Evolutionary conservation across 176 grass and related monocot species (phyloP).

Genomic region (Elaeis guineensis): DNA sequence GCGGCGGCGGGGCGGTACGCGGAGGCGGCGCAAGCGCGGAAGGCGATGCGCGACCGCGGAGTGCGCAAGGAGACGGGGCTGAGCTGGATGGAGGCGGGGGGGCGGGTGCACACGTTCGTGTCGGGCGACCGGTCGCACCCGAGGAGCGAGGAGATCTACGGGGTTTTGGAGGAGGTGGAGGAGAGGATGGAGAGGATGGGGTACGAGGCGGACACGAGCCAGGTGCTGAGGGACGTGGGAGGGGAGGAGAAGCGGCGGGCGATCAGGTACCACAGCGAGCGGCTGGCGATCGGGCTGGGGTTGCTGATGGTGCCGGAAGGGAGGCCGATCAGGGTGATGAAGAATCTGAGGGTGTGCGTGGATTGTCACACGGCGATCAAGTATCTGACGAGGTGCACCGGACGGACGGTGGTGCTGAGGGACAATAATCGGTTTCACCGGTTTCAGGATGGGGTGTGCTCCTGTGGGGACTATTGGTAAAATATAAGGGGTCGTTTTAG

Average conservation of each 20-base stretch:
- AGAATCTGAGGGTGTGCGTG: constrained; percentile 82
- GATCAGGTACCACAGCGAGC: constrained; percentile 85
- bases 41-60: constrained; percentile 87
- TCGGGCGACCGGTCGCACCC: constrained; percentile 67
- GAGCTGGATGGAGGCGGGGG: constrained; percentile 79
- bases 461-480: constrained; percentile 93
- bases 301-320: constrained; percentile 69
- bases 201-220: constrained; percentile 70
- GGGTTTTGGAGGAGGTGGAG: constrained; percentile 52
- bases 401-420: constrained; percentile 60
- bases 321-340: constrained; percentile 79
- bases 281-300: constrained; percentile 78
- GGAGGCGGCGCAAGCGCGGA: constrained; percentile 68
- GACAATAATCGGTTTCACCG: constrained; percentile 77
- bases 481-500: background rate
- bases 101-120: constrained; percentile 72
- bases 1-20: constrained; percentile 60
- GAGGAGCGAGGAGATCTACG: constrained; percentile 60
- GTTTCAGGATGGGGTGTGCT: constrained; percentile 74
- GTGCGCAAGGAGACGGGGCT: constrained; percentile 79
- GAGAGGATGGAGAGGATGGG: constrained; percentile 73
- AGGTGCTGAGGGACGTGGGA: constrained; percentile 64
- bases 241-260: constrained; percentile 51
- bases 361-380: constrained; percentile 95
- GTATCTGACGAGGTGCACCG: constrained; percentile 78